These are phyloP conservation scores for Saccharomycopsis synnaedendra DNA, from an alignment of 805 yeast genomes.

Conservation along the genomic window DNA sequence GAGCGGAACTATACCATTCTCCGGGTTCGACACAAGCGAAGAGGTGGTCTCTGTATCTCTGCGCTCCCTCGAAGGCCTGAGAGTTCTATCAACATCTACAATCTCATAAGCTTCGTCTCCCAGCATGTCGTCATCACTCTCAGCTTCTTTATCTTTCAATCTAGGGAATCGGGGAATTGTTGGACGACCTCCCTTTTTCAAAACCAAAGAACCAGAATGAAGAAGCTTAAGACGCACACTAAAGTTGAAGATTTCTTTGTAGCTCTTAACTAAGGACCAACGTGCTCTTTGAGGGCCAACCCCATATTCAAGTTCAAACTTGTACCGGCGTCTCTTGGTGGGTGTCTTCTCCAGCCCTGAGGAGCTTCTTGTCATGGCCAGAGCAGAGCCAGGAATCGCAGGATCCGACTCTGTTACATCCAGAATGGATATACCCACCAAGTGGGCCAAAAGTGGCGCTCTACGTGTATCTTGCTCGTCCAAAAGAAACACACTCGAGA, in stretches of 20 bases:
- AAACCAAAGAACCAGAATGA: conserved; percentile 3
- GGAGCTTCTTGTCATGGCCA: neutral
- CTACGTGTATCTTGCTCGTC: conserved; percentile 71
- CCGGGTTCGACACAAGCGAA: neutral
- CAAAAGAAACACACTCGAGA: conserved; percentile 61
- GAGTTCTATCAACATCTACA: neutral
- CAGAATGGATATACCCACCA: conserved; percentile 54
- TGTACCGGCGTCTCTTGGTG: conserved; percentile 29
- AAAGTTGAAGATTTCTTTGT: conserved; percentile 51
- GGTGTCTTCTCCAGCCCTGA: neutral
- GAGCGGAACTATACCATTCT: neutral
- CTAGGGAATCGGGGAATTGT: conserved; percentile 15
- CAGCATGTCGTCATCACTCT: neutral
- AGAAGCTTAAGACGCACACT: conserved; percentile 5
- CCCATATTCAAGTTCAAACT: conserved; percentile 82
- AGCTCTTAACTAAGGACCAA: conserved; percentile 70
- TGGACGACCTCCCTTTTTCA: conserved; percentile 3
- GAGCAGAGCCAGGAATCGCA: neutral
- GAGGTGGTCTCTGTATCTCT: neutral
- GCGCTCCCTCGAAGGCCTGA: neutral
- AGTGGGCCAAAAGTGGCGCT: conserved; percentile 71
- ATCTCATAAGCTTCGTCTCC: neutral
- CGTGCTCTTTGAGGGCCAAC: conserved; percentile 64
- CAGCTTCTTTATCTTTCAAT: conserved; percentile 4
- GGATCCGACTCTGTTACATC: conserved; percentile 29